phyloP scores from a whole-genome alignment of 2,329 filamentous ascomycete genomes.

The Cytospora mali region DNA sequence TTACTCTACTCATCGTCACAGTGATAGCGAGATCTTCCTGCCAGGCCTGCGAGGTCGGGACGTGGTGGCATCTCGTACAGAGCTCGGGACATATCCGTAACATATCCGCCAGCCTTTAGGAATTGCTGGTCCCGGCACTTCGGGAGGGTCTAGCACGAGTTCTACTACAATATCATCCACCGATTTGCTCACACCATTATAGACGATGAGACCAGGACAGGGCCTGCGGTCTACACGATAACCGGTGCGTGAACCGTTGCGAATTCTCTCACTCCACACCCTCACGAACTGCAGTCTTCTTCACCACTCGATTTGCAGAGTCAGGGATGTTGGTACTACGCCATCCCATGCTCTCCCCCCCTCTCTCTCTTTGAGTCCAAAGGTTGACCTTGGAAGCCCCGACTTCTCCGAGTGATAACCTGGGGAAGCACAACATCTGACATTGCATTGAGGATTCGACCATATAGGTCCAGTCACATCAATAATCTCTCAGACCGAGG shows the following conservation, averaged over 20 bases:
- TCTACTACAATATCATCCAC: neutral
- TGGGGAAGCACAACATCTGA: constrained; percentile 10
- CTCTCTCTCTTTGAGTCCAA: neutral
- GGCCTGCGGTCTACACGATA: constrained; percentile 24
- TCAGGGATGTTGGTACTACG: constrained; percentile 11
- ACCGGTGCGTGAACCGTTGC: constrained; percentile 23
- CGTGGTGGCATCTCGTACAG: neutral
- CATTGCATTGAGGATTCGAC: neutral
- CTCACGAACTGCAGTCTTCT: neutral
- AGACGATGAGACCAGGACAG: constrained; percentile 23
- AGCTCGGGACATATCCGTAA: neutral
- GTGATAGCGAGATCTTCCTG: neutral
- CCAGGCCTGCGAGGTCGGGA: neutral
- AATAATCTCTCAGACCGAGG: neutral
- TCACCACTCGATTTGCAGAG: constrained; percentile 16
- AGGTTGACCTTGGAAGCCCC: constrained; percentile 23
- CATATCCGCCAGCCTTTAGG: neutral
- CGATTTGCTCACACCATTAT: neutral
- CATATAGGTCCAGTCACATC: neutral
- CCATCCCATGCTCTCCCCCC: constrained; percentile 6
- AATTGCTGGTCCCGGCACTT: neutral
- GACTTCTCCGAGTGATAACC: neutral
- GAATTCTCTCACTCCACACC: constrained; percentile 1
- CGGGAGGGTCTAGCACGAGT: neutral
- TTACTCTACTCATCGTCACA: neutral